These are phyloP conservation scores for Elsinoe necatrix DNA, from an alignment of 2,329 filamentous ascomycete genomes.

Conservation along the genomic window DNA sequence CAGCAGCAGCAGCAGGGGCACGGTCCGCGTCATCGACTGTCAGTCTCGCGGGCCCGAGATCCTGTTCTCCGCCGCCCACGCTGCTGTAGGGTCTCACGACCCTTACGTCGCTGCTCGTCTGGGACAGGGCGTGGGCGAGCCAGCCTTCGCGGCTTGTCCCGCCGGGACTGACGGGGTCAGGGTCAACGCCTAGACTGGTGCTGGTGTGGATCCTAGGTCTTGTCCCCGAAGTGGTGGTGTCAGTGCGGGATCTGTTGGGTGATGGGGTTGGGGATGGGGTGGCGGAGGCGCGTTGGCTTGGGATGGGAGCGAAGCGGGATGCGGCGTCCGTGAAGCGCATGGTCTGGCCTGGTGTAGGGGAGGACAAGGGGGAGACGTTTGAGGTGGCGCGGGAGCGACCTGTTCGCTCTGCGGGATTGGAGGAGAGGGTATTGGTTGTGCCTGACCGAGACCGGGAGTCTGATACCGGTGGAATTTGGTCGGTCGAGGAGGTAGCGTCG, in stretches of 20 bases:
- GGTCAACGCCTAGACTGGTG: conserved; percentile 19
- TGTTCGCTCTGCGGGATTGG: background rate
- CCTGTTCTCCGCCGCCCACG: conserved; percentile 21
- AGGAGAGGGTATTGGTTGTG: background rate
- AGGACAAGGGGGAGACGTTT: conserved; percentile 3
- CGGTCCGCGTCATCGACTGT: conserved; percentile 19
- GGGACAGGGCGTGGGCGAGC: conserved; percentile 14
- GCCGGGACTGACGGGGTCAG: conserved; percentile 16
- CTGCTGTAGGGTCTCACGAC: conserved; percentile 15
- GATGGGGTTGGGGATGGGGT: background rate
- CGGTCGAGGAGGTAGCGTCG: background rate
- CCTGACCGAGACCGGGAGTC: background rate
- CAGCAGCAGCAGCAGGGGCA: no score
- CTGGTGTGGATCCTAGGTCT: background rate
- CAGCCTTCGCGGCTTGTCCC: background rate
- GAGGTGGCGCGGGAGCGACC: background rate
- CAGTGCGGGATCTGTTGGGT: conserved; percentile 2
- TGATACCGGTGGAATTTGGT: background rate
- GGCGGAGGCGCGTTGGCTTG: background rate
- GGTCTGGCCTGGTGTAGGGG: background rate
- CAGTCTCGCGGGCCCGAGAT: conserved; percentile 22
- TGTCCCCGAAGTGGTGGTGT: background rate
- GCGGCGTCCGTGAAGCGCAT: conserved; percentile 12
- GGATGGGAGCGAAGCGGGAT: conserved; percentile 5
- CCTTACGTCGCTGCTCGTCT: background rate